Conservation (phyloP, 495 filamentous ascomycete species). For the Trichoderma virens region DNA sequence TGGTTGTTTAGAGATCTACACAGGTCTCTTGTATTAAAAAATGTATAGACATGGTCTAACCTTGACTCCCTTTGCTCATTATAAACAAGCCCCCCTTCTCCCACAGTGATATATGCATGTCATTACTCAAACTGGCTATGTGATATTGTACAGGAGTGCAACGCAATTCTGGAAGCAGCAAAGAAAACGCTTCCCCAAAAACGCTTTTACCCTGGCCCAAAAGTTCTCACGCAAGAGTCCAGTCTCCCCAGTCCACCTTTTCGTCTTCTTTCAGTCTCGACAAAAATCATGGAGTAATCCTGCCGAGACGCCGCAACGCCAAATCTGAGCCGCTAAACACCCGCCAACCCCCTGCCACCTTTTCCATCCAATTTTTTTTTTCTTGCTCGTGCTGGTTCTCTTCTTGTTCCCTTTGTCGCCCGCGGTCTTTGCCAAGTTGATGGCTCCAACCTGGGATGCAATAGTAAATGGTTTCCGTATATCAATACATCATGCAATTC, state of each 20-base stretch:
- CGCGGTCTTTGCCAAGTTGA: not conserved
- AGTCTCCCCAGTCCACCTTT: not conserved
- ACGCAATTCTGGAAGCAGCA: not conserved
- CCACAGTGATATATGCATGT: not conserved
- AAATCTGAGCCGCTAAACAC: not conserved
- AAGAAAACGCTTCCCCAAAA: not conserved
- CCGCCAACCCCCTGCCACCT: not conserved
- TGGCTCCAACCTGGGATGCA: not conserved
- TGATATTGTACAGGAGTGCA: not conserved
- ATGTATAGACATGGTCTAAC: constrained; percentile 1
- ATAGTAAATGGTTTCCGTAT: not conserved
- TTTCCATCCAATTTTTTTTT: not conserved
- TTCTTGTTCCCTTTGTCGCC: not conserved
- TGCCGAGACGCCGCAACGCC: constrained; percentile 6
- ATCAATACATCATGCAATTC: not conserved
- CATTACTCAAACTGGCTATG: constrained; percentile 4
- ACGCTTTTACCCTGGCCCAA: not conserved
- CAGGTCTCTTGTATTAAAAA: constrained; percentile 6
- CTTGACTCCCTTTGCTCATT: not conserved
- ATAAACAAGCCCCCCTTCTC: not conserved
- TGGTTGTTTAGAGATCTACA: not conserved
- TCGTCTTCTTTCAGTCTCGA: not conserved
- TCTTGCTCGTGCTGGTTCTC: not conserved
- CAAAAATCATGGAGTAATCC: not conserved
- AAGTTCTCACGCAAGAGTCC: not conserved